A percentile compares a stretch with the other conserved stretches of the same genome.
phyloP scores from a whole-genome alignment of 2,329 filamentous ascomycete genomes.

The Diplodia sapinea region DNA sequence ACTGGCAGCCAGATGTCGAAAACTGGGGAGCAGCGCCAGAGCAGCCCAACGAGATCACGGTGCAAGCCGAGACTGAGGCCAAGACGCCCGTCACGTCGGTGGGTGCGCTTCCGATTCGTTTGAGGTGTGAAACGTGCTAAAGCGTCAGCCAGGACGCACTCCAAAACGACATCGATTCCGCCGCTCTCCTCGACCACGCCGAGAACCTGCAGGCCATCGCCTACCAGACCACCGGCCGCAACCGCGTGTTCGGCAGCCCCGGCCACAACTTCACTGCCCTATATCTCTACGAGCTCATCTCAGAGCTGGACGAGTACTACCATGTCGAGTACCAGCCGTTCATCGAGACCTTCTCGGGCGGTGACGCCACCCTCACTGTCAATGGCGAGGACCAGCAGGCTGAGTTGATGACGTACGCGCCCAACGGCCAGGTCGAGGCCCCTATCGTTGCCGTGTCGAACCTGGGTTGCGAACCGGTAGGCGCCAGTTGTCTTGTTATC shows the following conservation, averaged over 20 bases:
- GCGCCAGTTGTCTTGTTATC: neutral
- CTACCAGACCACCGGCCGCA: constrained; percentile 41
- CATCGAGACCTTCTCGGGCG: constrained; percentile 44
- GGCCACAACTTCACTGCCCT: constrained; percentile 46
- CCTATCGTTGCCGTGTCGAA: constrained; percentile 66
- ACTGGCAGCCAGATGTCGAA: constrained; percentile 11
- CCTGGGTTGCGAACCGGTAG: constrained; percentile 63
- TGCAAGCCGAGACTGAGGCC: neutral
- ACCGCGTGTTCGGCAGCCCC: constrained; percentile 45
- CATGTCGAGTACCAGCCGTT: constrained; percentile 45
- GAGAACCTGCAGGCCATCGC: constrained; percentile 44
- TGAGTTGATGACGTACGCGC: constrained; percentile 60
- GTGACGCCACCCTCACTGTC: constrained; percentile 38
- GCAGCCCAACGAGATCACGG: constrained; percentile 16
- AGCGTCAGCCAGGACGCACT: constrained; percentile 34
- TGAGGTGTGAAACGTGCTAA: neutral
- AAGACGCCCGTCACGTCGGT: constrained; percentile 15
- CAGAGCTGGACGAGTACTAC: constrained; percentile 41
- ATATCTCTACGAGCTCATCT: constrained; percentile 42
- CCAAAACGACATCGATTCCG: constrained; percentile 41
- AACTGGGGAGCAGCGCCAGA: constrained; percentile 9
- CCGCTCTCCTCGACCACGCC: constrained; percentile 43
- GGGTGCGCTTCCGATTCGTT: neutral
- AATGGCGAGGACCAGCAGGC: constrained; percentile 39
- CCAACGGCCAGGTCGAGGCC: constrained; percentile 65